Conservation (phyloP, 2,329 filamentous ascomycete genomes). For the Pseudogymnoascus sp. region DNA sequence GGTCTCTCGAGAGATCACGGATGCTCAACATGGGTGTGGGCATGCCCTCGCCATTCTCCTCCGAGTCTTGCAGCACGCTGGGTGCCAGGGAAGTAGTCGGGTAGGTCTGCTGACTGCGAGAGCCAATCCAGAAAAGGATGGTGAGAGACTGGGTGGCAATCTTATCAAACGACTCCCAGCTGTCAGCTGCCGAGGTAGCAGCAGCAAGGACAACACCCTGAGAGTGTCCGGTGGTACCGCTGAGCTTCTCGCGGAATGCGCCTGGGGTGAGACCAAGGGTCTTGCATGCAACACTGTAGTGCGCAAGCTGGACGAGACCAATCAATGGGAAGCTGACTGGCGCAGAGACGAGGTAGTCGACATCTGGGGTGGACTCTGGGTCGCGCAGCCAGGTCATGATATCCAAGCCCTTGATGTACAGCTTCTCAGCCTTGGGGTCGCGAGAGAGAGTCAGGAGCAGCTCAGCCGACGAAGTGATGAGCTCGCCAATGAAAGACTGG, state of each 20-base stretch:
- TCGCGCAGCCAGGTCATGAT: conserved; percentile 89
- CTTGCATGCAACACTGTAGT: conserved; percentile 92
- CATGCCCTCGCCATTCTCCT: conserved; percentile 87
- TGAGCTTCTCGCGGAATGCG: conserved; percentile 73
- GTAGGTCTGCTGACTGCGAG: conserved; percentile 94
- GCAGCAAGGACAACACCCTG: conserved; percentile 93
- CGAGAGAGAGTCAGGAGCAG: conserved; percentile 78
- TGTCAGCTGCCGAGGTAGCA: conserved; percentile 79
- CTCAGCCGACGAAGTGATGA: conserved; percentile 72
- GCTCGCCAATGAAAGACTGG: conserved; percentile 78
- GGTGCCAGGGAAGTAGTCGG: conserved; percentile 90
- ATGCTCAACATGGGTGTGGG: conserved; percentile 98
- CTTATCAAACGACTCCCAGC: conserved; percentile 86
- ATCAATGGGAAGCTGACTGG: conserved; percentile 95
- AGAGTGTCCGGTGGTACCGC: conserved; percentile 89
- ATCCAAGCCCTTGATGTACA: conserved; percentile 95
- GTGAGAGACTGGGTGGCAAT: conserved; percentile 73
- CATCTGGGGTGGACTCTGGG: conserved; percentile 81
- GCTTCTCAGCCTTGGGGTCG: conserved; percentile 81
- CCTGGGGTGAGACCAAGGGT: conserved; percentile 84
- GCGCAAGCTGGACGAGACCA: conserved; percentile 87
- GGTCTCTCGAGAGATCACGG: conserved; percentile 75
- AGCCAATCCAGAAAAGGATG: conserved; percentile 97
- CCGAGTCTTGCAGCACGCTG: conserved; percentile 81
- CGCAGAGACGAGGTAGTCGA: conserved; percentile 87